Evolutionary conservation across 2,329 filamentous ascomycete species (phyloP), one percentile per base, ranked within the genome.

Genomic region (Curvularia spicifera): DNA sequence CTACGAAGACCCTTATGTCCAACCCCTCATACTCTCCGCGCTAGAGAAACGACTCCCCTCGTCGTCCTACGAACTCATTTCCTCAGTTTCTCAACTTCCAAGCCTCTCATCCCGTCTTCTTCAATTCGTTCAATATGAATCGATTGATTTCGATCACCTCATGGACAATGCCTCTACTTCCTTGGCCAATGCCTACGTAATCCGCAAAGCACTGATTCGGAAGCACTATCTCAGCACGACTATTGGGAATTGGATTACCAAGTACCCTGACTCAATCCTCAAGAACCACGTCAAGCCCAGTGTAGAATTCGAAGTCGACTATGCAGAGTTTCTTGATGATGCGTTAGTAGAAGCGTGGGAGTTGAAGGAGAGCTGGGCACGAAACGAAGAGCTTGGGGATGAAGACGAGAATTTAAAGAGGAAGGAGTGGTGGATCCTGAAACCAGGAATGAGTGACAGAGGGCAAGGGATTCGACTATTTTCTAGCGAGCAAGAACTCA

Each of bases 371-470:
- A 93, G 90, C 66, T 84, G 96, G 76, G 85, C 85, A 31, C 82
- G 82, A 45, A 97, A 97, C 67, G 85, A 85, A 49, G 56, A 61
- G 22, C 50, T 53, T n/a, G 48, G 50, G 2, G 43, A 33, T 18
- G 74, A 77, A 26, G 71, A 69, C 3, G 53, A 53, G 2, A 20
- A 18, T 13, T 39, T 12, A 4, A 56, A 59, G 12, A 66, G 77
- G 29, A 83, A 84, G 58, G 87, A 96, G 74, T 99, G 94, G 94
- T 99, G 95, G 95, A 98, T 99, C 65, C 78, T 99, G 59, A 99
- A 99, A 78, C 94, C 95, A 0, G 90, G 94, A 8, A 98, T 99
- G 95, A 97, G 92, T 76, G 95, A 99, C 74, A 86, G 94, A 24
- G 95, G 94, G 0, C 93, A 97, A 74, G 95, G 95, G 0, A 97